Percentiles rank a stretch among this genome's conserved stretches.
These are phyloP conservation scores for Schrenkiella parvula DNA, from an alignment of 345 rosid species.

Conservation along the genomic window DNA sequence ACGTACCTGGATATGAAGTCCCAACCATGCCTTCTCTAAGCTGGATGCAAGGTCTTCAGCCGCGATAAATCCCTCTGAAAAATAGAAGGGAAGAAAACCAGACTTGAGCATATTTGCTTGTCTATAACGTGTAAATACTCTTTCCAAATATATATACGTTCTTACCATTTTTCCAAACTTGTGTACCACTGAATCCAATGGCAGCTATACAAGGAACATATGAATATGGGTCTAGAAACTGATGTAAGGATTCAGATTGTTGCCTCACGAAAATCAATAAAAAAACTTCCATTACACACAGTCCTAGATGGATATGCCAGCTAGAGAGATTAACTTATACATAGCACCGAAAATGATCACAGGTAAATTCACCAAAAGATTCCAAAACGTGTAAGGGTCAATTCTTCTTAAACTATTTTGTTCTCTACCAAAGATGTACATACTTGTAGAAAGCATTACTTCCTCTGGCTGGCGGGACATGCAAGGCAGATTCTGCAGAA, in stretches of 20 bases:
- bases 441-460: not conserved
- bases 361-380: not conserved
- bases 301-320: not conserved
- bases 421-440: not conserved
- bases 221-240: constrained; percentile 59
- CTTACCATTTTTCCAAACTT: constrained; percentile 78
- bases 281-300: not conserved
- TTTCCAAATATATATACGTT: not conserved
- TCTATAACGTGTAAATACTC: not conserved
- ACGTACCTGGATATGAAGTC: constrained; percentile 78
- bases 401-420: not conserved
- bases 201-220: constrained; percentile 75
- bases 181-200: constrained; percentile 76
- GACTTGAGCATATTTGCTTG: not conserved
- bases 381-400: not conserved
- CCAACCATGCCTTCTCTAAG: constrained; percentile 78
- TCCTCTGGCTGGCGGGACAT: not conserved
- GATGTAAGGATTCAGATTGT: constrained; percentile 53
- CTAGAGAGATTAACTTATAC: not conserved
- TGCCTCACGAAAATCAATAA: not conserved
- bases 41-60: constrained; percentile 67
- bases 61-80: constrained; percentile 64
- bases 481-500: not conserved
- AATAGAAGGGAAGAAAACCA: constrained; percentile 5
- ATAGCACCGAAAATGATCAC: not conserved